Base-by-base conservation (phyloP, 352 stramenopile species). In the Phytophthora cactorum region DNA sequence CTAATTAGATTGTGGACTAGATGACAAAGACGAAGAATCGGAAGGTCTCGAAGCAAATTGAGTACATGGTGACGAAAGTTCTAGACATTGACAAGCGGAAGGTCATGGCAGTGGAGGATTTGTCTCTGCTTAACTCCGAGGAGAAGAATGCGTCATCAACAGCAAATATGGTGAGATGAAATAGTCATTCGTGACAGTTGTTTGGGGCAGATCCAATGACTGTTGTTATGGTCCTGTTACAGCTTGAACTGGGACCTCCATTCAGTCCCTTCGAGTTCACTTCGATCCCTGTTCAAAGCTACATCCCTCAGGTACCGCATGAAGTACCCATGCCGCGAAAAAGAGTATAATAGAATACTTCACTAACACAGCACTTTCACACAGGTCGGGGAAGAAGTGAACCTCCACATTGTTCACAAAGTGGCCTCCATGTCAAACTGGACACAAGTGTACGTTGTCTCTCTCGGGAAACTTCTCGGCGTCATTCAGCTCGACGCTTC, bases 371-470 rank as follows among this genome's bases (percentile, higher is more conserved):
- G n/a, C 36, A 43, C 6, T 12, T n/a, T 43, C n/a, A 5, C 5
- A 11, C 43, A 72, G 73, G 86, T 94, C 1, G 84, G 83, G 5
- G 85, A 93, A 61, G 72, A 82, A 57, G 81, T 93, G 7, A 90
- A 92, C 46, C 75, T 95, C 11, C 81, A 80, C 51, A 81, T 84
- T 8, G 81, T 95, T 9, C 86, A 93, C 66, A 88, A 88, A 38
- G 79, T 93, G 52, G 85, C 87, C 4, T 82, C 85, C n/a, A 91
- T 93, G 78, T 89, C 84, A 52, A 88, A 90, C 59, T 93, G 86
- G 87, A 92, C 85, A 3, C 81, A 95, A 44, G 85, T 95, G 12
- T 95, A 91, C 66, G 86, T 95, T 25, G 81, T 88, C 28, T 86
- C 88, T 46, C 59, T 84, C 50, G 86, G 87, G 49, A 83, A 86